A percentile compares a stretch with the other conserved stretches of the same genome.
These are phyloP conservation scores for Maudiozyma saulgeensis DNA, from an alignment of 805 yeast species.

Conservation along the genomic window DNA sequence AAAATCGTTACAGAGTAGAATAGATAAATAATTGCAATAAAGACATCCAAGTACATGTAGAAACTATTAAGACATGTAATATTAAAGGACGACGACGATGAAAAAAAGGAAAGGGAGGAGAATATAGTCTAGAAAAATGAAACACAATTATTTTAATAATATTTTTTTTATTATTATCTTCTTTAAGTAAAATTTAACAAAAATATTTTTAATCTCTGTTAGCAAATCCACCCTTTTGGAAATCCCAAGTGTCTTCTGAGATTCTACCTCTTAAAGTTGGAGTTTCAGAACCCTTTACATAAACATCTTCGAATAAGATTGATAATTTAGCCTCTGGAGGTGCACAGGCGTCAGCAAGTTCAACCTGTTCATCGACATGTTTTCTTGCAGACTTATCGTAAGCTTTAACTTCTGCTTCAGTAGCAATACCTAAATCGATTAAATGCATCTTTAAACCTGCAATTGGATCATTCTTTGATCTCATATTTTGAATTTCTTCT, in stretches of 20 bases:
- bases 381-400: slow-evolving; percentile 95
- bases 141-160: no score
- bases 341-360: slow-evolving; percentile 85
- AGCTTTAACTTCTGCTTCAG: slow-evolving; percentile 89
- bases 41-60: no score
- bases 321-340: slow-evolving; percentile 94
- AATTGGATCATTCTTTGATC: slow-evolving; percentile 96
- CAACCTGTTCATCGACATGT: slow-evolving; percentile 89
- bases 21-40: no score
- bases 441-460: slow-evolving; percentile 87
- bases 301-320: slow-evolving; percentile 91
- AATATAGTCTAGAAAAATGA: no score
- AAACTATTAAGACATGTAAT: no score
- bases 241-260: slow-evolving; percentile 90
- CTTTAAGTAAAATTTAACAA: no score
- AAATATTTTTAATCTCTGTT: slow-evolving; percentile 13
- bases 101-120: no score
- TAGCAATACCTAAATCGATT: slow-evolving; percentile 72
- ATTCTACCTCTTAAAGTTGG: slow-evolving; percentile 94
- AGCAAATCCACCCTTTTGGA: slow-evolving; percentile 40
- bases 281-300: slow-evolving; percentile 88
- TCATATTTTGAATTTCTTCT: slow-evolving; percentile 99
- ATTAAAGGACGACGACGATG: no score
- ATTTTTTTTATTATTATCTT: no score
- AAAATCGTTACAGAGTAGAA: no score